Conservation (phyloP, 345 rosid species). For the Bretschneidera sinensis region DNA sequence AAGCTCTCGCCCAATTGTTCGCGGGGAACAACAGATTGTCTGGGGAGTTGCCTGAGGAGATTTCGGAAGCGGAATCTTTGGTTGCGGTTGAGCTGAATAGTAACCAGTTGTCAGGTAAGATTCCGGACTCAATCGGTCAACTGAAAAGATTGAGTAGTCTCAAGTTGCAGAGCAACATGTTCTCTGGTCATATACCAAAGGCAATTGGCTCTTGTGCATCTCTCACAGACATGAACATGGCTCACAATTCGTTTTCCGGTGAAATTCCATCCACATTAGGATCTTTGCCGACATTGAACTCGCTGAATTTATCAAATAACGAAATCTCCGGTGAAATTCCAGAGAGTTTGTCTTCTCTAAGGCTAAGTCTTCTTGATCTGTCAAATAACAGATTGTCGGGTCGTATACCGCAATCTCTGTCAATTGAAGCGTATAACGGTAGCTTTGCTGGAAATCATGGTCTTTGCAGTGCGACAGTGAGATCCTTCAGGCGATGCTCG, state of each 20-base stretch:
- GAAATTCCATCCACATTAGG: slow-evolving; percentile 66
- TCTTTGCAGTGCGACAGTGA: slow-evolving; percentile 61
- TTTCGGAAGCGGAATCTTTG: slow-evolving; percentile 41
- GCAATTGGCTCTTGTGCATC: slow-evolving; percentile 55
- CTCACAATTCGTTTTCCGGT: slow-evolving; percentile 61
- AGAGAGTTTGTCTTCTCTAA: slow-evolving; percentile 54
- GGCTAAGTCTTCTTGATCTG: slow-evolving; percentile 79
- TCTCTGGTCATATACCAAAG: slow-evolving; percentile 58
- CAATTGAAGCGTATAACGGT: slow-evolving; percentile 60
- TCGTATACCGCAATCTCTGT: slow-evolving; percentile 57
- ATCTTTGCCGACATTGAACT: slow-evolving; percentile 57
- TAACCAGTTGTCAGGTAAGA: slow-evolving; percentile 57
- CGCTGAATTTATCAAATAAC: slow-evolving; percentile 66
- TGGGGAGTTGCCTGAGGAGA: slow-evolving; percentile 65
- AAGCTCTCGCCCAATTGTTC: slow-evolving; percentile 39
- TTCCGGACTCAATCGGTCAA: slow-evolving; percentile 52
- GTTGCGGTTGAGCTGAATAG: slow-evolving; percentile 42
- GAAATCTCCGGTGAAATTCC: slow-evolving; percentile 67
- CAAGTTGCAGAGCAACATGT: slow-evolving; percentile 52
- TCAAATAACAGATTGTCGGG: slow-evolving; percentile 63
- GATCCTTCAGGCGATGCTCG: slow-evolving; percentile 49
- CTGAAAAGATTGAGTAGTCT: slow-evolving; percentile 49
- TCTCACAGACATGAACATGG: slow-evolving; percentile 63
- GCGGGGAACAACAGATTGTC: slow-evolving; percentile 57
- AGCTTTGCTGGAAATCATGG: slow-evolving; percentile 70